phyloP scores from a whole-genome alignment of 1,284 basidiomycete genomes.

The Ustilago hordei region DNA sequence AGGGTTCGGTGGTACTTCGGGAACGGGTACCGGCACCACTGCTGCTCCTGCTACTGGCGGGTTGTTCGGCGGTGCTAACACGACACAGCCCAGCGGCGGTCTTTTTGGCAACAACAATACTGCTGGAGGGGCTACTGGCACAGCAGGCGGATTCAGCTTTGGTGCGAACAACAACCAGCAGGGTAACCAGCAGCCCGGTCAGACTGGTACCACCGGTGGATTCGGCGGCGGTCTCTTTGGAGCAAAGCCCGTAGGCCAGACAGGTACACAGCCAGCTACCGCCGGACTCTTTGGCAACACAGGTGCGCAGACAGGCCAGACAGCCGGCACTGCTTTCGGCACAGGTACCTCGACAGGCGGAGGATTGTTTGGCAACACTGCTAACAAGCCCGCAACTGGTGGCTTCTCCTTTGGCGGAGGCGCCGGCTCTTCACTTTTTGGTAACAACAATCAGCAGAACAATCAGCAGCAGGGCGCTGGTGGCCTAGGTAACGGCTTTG shows the following conservation, averaged over 20 bases:
- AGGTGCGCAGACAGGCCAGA: conserved; percentile 62
- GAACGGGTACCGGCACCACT: conserved; percentile 40
- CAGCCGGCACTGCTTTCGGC: conserved; percentile 48
- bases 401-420: conserved; percentile 58
- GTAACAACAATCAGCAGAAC: conserved; percentile 43
- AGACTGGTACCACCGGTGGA: conserved; percentile 46
- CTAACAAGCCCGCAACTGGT: conserved; percentile 48
- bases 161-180: conserved; percentile 47
- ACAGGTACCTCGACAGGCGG: conserved; percentile 49
- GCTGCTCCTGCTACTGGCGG: conserved; percentile 68
- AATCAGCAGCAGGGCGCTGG: conserved; percentile 41
- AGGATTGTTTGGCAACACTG: conserved; percentile 68
- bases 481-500: conserved; percentile 46
- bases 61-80: conserved; percentile 69
- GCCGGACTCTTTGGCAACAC: conserved; percentile 69
- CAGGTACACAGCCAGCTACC: conserved; percentile 57
- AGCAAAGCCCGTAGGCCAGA: conserved; percentile 60
- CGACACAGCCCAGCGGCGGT: conserved; percentile 53
- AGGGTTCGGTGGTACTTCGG: conserved; percentile 48
- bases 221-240: conserved; percentile 65
- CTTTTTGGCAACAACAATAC: conserved; percentile 44
- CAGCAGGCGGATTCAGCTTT: conserved; percentile 53
- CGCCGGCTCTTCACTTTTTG: conserved; percentile 65
- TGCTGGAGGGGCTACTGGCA: conserved; percentile 25
- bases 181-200: conserved; percentile 39